Base-by-base conservation (phyloP, 2,329 filamentous ascomycete genomes). In the Pezicula carpinea region DNA sequence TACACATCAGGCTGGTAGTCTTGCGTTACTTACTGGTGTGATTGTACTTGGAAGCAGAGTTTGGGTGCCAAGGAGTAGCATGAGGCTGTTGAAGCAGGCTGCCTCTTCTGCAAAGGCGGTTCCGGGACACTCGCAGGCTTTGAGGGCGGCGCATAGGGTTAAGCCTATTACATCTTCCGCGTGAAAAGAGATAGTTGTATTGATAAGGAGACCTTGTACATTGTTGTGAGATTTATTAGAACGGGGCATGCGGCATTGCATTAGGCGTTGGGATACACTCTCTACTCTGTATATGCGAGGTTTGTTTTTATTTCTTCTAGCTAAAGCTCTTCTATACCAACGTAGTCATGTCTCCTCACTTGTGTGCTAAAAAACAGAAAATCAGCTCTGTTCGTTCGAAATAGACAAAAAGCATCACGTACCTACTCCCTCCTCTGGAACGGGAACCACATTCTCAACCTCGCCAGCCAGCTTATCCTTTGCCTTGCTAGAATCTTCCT, bases 1-100 rank as follows among this genome's bases (percentile, higher is more conserved):
- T 3, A 83, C 89, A 6, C 93, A 99, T 67, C 93, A 99, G 69
- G 93, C 93, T 2, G 92, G 93, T 33, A 88, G 85, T 50, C 70
- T 99, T 56, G 89, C 88, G 2, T 72, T 99, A 17, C 70, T 99
- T 51, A 95, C 89, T 0, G 89, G 89, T 38, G 85, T 85, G 0
- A 72, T 96, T 18, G 77, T 96, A 1, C 72, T 96, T 32, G 88
- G 87, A 10, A 89, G 85, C 58, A 77, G 89, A 34, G 68, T 95
- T 46, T 87, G 86, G 69, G 75, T 91, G 44, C 87, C 89, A 1
- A 81, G 75, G 55, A 72, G 81, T 23, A 82, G 82, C 1, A 67
- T 85, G 42, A 75, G 72, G 45, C 62, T 87, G 50, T 68, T 90
- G 22, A 69, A 80, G 64, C 43, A 52, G 23, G 39, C 53, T 17